Evolutionary conservation across 805 yeast species (phyloP).

Genomic region (Danielozyma ontarioensis): DNA sequence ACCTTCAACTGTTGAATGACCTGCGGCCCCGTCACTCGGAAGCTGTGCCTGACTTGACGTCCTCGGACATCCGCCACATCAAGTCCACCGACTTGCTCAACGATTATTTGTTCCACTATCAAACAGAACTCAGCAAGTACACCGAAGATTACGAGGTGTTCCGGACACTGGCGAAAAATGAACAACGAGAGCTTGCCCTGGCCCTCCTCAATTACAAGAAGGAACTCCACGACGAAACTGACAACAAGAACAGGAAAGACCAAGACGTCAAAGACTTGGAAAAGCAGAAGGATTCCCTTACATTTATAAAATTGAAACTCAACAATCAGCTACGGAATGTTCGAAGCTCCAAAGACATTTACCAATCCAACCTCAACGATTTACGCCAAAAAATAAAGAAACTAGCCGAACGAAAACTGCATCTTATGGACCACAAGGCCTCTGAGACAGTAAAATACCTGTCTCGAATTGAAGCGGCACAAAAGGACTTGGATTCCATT

Average conservation of each 20-base stretch:
- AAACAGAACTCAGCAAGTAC: not conserved
- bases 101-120: not conserved
- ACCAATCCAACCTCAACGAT: slow-evolving; percentile 14
- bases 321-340: slow-evolving; percentile 16
- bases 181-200: not conserved
- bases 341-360: slow-evolving; percentile 14
- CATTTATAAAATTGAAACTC: slow-evolving; percentile 28
- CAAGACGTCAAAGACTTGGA: slow-evolving; percentile 27
- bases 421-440: slow-evolving; percentile 17
- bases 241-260: slow-evolving; percentile 23
- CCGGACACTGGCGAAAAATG: not conserved
- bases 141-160: not conserved
- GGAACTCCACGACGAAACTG: slow-evolving; percentile 34
- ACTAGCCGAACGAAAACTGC: slow-evolving; percentile 18
- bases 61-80: not conserved
- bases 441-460: slow-evolving; percentile 17
- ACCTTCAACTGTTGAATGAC: not conserved
- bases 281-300: slow-evolving; percentile 25
- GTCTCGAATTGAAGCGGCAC: slow-evolving; percentile 7
- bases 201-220: slow-evolving; percentile 15
- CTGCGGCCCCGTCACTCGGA: not conserved
- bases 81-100: not conserved
- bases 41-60: not conserved
- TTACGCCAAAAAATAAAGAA: slow-evolving; percentile 11
- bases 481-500: slow-evolving; percentile 10